Evolutionary conservation across 352 stramenopile species (phyloP), one percentile per base, ranked within the genome.

Genomic region (Pythium inflatum): DNA sequence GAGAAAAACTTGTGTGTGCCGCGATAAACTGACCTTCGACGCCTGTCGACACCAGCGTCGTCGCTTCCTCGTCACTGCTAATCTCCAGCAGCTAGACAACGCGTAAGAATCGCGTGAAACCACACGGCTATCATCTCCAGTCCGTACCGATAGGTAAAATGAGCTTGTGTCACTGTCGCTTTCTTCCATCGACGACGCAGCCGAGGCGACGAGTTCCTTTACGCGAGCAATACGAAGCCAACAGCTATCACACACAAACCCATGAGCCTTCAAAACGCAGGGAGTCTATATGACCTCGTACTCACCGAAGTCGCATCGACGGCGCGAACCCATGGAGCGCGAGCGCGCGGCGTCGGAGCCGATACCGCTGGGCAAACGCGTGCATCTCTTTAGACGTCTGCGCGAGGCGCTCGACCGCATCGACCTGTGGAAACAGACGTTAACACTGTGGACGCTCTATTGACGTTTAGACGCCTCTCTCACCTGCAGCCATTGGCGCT

Each of bases 11-110:
- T 9, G 7, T 12, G 2, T 25, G 41, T 27, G 16, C 41, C n/a
- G 25, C 41, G 36, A 9, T 2, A 58, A 12, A 6, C 65, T 46
- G 57, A 83, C 81, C 85, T 83, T 94, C 87, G 11, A 92, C 66
- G 11, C 83, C 83, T 1, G 79, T 94, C 4, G 63, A 69, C 34
- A 79, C 73, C 2, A 94, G 65, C 20, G 58, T 51, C 20, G 76
- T 75, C 14, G 46, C 57, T 24, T 88, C 81, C 1, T 77, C 63
- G 5, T 82, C 50, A 58, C 38, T 79, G 9, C 68, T 28, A 43
- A 88, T 80, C 0, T 63, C 81, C 16, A 85, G 72, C 20, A 85
- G 34, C 82, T 92, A 66, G 53, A n/a, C n/a, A n/a, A n/a, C n/a
- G n/a, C n/a, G n/a, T n/a, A n/a, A n/a, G n/a, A n/a, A n/a, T n/a